Percentiles rank a stretch among this genome's conserved stretches.
Evolutionary conservation across 768 basidiomycete species (phyloP).

Genomic region (Boletus pseudopeckii): DNA sequence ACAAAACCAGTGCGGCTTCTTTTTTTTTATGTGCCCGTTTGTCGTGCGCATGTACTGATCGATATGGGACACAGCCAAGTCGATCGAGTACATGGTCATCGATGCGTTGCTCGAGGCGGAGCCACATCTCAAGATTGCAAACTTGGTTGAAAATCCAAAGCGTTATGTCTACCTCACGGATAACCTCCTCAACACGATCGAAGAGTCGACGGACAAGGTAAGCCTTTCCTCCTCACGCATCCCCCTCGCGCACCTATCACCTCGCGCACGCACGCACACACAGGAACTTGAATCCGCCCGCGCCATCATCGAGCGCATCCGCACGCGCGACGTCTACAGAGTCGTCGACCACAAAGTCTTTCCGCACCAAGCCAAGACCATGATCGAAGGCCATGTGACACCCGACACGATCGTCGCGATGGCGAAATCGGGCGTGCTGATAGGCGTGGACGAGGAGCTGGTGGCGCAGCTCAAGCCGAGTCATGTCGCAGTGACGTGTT

Average conservation of each 20-base stretch:
- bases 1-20: conserved; percentile 50
- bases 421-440: conserved; percentile 30
- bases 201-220: conserved; percentile 41
- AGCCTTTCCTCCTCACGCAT: neutral
- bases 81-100: conserved; percentile 83
- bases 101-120: conserved; percentile 74
- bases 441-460: conserved; percentile 25
- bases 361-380: conserved; percentile 28
- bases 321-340: conserved; percentile 62
- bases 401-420: conserved; percentile 42
- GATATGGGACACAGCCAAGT: conserved; percentile 46
- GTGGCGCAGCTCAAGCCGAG: conserved; percentile 37
- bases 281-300: conserved; percentile 62
- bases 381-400: conserved; percentile 33
- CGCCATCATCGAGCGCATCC: conserved; percentile 59
- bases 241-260: too few species aligned
- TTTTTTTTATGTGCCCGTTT: neutral
- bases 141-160: conserved; percentile 52
- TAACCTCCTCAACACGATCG: conserved; percentile 58
- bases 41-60: neutral
- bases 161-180: conserved; percentile 68
- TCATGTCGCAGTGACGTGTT: conserved; percentile 63
- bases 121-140: conserved; percentile 56
- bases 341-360: conserved; percentile 64
- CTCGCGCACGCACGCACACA: neutral